Conservation (phyloP, 495 filamentous ascomycete species). For the Chaetomium tenue region DNA sequence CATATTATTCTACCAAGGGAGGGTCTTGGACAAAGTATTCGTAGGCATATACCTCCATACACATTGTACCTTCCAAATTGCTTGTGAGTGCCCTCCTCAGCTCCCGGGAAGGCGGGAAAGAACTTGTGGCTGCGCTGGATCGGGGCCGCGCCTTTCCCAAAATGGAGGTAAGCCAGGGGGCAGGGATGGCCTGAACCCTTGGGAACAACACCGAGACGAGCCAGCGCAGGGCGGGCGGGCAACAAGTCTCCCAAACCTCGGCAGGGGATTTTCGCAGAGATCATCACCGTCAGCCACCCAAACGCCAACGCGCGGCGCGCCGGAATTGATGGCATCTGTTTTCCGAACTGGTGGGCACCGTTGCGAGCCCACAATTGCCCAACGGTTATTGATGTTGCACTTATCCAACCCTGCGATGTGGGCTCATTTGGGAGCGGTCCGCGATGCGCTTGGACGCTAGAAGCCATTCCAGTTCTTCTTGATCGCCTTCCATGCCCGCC, state of each 20-base stretch:
- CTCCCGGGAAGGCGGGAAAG: background rate
- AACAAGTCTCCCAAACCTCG: background rate
- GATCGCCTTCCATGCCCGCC: slow-evolving; percentile 37
- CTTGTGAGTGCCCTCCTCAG: background rate
- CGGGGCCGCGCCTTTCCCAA: slow-evolving; percentile 21
- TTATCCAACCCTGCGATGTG: slow-evolving; percentile 21
- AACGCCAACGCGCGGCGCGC: slow-evolving; percentile 9
- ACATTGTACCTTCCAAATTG: no score
- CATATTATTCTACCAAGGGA: no score
- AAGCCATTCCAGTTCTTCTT: slow-evolving; percentile 34
- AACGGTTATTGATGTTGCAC: slow-evolving; percentile 21
- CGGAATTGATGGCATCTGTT: slow-evolving; percentile 3
- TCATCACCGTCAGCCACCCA: background rate
- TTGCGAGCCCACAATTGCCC: slow-evolving; percentile 7
- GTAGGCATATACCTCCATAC: no score
- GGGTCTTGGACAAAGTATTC: no score
- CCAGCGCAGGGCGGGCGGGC: background rate
- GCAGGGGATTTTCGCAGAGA: slow-evolving; percentile 22
- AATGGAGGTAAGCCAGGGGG: slow-evolving; percentile 13
- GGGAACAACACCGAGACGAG: background rate
- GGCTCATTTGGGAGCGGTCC: slow-evolving; percentile 19
- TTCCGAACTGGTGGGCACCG: slow-evolving; percentile 7
- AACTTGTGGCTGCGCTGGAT: background rate
- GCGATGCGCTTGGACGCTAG: slow-evolving; percentile 19
- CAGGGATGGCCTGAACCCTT: background rate